Evolutionary conservation across 2,329 filamentous ascomycete genomes (phyloP).

Genomic region (Aspergillus unguis): DNA sequence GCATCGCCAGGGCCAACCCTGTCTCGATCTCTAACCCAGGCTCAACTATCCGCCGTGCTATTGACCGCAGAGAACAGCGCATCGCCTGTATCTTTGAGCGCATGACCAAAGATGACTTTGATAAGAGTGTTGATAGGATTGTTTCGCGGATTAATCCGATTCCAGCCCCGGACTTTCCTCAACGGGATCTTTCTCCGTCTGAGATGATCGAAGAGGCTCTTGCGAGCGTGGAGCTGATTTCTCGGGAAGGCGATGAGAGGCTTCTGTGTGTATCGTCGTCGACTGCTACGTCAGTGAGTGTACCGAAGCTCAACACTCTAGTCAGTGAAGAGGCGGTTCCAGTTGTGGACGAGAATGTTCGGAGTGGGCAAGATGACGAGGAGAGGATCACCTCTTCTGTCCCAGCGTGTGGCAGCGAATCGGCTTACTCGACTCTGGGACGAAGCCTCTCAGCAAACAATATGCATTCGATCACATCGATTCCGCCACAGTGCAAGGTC

Average conservation of each 20-base stretch:
- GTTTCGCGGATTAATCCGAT: background rate
- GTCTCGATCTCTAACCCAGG: slow-evolving; percentile 1
- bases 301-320: background rate
- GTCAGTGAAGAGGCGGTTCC: background rate
- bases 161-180: background rate
- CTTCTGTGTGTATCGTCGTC: background rate
- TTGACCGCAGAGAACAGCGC: slow-evolving; percentile 22
- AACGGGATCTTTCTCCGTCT: background rate
- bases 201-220: background rate
- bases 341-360: background rate
- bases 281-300: background rate
- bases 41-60: slow-evolving; percentile 15
- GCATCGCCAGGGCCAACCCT: slow-evolving; percentile 5
- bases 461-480: slow-evolving; percentile 8
- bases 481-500: slow-evolving; percentile 9
- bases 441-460: slow-evolving; percentile 12
- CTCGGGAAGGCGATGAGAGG: background rate
- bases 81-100: slow-evolving; percentile 22
- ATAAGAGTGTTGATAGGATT: background rate
- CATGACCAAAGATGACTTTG: slow-evolving; percentile 8
- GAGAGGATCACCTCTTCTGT: background rate
- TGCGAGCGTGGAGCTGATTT: background rate
- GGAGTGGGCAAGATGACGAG: background rate
- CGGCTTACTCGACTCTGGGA: slow-evolving; percentile 21
- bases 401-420: slow-evolving; percentile 17